Conservation (phyloP, 139 green algal genomes). For the Mychonastes homosphaera region DNA sequence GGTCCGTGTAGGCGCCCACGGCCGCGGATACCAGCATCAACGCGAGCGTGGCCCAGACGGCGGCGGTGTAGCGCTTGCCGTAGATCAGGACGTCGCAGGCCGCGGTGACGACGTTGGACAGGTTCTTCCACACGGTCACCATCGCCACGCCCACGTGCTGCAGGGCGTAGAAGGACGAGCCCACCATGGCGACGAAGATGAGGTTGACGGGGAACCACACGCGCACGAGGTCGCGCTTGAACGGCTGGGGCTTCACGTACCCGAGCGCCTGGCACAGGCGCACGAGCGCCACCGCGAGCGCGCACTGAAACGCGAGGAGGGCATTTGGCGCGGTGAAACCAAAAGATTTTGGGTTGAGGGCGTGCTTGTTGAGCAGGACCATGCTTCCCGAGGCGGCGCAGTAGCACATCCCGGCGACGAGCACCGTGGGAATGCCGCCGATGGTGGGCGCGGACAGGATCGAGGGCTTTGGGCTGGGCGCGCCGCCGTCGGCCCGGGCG, state of each 20-base stretch:
- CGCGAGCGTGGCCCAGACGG: slow-evolving; percentile 59
- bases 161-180: slow-evolving; percentile 69
- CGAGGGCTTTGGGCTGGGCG: not conserved
- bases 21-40: slow-evolving; percentile 76
- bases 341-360: slow-evolving; percentile 57
- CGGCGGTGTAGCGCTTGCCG: slow-evolving; percentile 38
- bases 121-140: slow-evolving; percentile 60
- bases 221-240: slow-evolving; percentile 43
- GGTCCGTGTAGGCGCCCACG: slow-evolving; percentile 67
- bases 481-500: too few species aligned
- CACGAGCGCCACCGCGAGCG: slow-evolving; percentile 51
- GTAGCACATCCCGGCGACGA: slow-evolving; percentile 38
- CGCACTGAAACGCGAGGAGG: slow-evolving; percentile 78
- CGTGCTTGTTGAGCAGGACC: slow-evolving; percentile 77
- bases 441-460: not conserved
- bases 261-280: slow-evolving; percentile 38
- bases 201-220: slow-evolving; percentile 80
- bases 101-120: slow-evolving; percentile 81
- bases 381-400: slow-evolving; percentile 38
- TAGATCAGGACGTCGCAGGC: slow-evolving; percentile 69
- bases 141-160: slow-evolving; percentile 22
- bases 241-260: slow-evolving; percentile 53
- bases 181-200: slow-evolving; percentile 89
- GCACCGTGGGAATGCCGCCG: slow-evolving; percentile 12
- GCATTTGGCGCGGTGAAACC: slow-evolving; percentile 56